Conservation (phyloP, 2,329 filamentous ascomycete species). For the Orbilia oligospora region DNA sequence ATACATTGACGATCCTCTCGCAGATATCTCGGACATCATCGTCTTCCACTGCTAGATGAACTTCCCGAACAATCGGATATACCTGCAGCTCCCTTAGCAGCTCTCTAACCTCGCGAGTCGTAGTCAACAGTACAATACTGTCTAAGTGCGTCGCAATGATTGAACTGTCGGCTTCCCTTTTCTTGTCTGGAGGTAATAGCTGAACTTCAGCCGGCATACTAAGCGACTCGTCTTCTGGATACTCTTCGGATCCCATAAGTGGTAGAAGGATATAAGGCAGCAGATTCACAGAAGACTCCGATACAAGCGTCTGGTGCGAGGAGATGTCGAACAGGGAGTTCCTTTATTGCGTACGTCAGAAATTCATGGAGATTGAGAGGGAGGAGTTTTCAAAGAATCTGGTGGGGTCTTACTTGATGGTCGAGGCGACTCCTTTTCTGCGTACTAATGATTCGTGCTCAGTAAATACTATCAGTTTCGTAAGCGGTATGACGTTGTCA, state of each 20-base stretch:
- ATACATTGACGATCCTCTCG: conserved; percentile 88
- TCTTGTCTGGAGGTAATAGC: conserved; percentile 88
- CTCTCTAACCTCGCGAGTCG: conserved; percentile 81
- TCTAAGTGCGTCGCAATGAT: conserved; percentile 92
- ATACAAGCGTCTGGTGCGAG: conserved; percentile 79
- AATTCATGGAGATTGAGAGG: neutral
- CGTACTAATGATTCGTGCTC: conserved; percentile 87
- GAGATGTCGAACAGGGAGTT: conserved; percentile 88
- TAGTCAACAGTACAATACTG: conserved; percentile 85
- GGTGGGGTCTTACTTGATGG: conserved; percentile 76
- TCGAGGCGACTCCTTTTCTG: conserved; percentile 92
- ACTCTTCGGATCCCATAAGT: conserved; percentile 89
- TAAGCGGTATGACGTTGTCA: conserved; percentile 86
- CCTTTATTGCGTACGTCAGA: conserved; percentile 60
- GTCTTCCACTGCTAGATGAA: conserved; percentile 82
- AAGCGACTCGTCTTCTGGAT: conserved; percentile 85
- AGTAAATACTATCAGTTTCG: conserved; percentile 94
- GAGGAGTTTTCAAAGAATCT: neutral
- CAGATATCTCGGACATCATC: conserved; percentile 86
- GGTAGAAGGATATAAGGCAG: conserved; percentile 91
- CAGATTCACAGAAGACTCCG: conserved; percentile 81
- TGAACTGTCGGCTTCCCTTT: conserved; percentile 80
- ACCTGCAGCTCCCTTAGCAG: conserved; percentile 82
- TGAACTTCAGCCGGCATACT: conserved; percentile 92
- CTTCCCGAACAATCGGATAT: conserved; percentile 90